Evolutionary conservation across 1,284 basidiomycete genomes (phyloP).

Genomic region (Sanghuangporus sanghuang): DNA sequence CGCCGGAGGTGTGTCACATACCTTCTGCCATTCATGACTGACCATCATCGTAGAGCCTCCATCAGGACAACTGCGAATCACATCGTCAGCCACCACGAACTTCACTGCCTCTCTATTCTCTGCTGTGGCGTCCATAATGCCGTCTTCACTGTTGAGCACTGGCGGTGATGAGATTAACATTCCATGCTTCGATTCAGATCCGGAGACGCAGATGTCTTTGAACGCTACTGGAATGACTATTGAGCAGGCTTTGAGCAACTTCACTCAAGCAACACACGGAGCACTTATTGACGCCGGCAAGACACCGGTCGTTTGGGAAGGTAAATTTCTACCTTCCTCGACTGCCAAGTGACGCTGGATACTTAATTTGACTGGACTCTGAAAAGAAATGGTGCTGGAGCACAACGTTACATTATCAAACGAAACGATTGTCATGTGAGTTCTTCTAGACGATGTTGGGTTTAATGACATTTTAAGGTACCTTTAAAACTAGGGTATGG

Average conservation of each 20-base stretch:
- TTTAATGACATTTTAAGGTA: background rate
- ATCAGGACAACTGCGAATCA: constrained; percentile 74
- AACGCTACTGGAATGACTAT: constrained; percentile 46
- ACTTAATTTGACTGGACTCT: background rate
- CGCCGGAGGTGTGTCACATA: constrained; percentile 23
- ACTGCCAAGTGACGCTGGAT: constrained; percentile 28
- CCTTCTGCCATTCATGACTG: background rate
- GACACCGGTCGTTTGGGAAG: constrained; percentile 70
- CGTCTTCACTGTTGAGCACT: constrained; percentile 63
- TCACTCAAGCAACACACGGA: constrained; percentile 51
- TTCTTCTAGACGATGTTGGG: constrained; percentile 26
- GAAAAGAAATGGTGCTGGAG: constrained; percentile 61
- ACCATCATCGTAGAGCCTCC: constrained; percentile 53
- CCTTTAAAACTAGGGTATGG: constrained; percentile 43
- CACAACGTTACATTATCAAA: constrained; percentile 58
- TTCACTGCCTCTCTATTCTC: constrained; percentile 45
- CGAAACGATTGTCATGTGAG: constrained; percentile 63
- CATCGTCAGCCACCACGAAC: constrained; percentile 38
- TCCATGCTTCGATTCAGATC: constrained; percentile 63
- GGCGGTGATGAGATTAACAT: constrained; percentile 83
- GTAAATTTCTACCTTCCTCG: constrained; percentile 28
- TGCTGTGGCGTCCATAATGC: constrained; percentile 40
- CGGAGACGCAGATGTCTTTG: constrained; percentile 49
- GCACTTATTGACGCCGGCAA: constrained; percentile 41
- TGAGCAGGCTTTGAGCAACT: constrained; percentile 57